Conservation (phyloP, 2,329 filamentous ascomycete genomes). For the Scedosporium apiospermum region DNA sequence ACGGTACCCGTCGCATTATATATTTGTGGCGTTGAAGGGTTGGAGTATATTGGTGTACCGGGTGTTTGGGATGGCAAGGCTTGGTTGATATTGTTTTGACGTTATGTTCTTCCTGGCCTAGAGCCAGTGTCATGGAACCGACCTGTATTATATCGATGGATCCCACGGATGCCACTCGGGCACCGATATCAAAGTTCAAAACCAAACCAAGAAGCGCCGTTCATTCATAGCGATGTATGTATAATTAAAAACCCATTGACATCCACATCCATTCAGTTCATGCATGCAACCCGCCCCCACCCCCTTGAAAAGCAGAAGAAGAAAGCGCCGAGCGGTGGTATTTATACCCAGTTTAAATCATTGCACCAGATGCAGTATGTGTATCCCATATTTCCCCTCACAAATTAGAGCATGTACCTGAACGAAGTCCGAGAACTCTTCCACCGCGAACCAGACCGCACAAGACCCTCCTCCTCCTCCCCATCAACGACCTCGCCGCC, state of each 20-base stretch:
- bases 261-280: neutral
- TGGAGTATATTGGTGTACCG: too few relatives aligned
- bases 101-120: too few relatives aligned
- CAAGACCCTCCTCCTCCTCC: slow-evolving; percentile 31
- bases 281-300: too few relatives aligned
- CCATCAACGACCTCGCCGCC: slow-evolving; percentile 14
- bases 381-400: neutral
- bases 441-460: slow-evolving; percentile 20
- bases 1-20: too few relatives aligned
- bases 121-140: too few relatives aligned
- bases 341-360: neutral
- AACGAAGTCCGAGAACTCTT: slow-evolving; percentile 21
- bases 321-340: neutral
- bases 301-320: too few relatives aligned
- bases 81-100: too few relatives aligned
- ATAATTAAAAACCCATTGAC: neutral
- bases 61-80: too few relatives aligned
- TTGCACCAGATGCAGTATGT: neutral
- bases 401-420: slow-evolving; percentile 35
- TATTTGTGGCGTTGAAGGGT: too few relatives aligned
- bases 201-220: neutral
- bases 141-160: too few relatives aligned
- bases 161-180: too few relatives aligned
- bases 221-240: neutral
- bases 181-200: too few relatives aligned